Percentiles rank a stretch among this genome's conserved stretches.
phyloP scores from a whole-genome alignment of 345 rosid genomes.

The Bruguiera parviflora region DNA sequence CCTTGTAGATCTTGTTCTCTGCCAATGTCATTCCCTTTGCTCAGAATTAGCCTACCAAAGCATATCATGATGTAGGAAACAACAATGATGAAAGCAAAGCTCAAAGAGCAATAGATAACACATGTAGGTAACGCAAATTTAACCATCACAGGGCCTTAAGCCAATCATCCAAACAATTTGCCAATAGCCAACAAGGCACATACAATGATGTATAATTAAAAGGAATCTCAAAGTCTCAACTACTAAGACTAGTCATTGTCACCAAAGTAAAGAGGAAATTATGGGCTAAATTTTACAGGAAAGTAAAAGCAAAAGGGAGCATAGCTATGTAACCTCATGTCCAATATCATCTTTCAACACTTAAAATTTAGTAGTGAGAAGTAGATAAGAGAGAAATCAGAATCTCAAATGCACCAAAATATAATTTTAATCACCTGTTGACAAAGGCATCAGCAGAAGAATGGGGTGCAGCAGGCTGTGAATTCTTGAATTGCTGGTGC shows the following conservation, averaged over 20 bases:
- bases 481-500: slow-evolving; percentile 33
- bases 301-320: slow-evolving; percentile 17
- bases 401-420: not conserved
- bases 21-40: slow-evolving; percentile 18
- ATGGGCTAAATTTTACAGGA: slow-evolving; percentile 25
- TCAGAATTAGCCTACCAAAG: not conserved
- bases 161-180: not conserved
- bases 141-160: not conserved
- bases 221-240: slow-evolving; percentile 25
- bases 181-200: too few relatives aligned
- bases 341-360: not conserved
- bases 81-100: too few relatives aligned
- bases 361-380: too few relatives aligned
- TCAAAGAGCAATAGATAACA: too few relatives aligned
- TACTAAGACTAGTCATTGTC: not conserved
- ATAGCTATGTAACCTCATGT: not conserved
- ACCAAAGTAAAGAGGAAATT: slow-evolving; percentile 28
- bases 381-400: not conserved
- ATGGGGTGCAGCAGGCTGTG: slow-evolving; percentile 30
- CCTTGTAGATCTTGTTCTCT: slow-evolving; percentile 35
- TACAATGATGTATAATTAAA: not conserved
- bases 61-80: not conserved
- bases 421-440: slow-evolving; percentile 17
- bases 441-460: slow-evolving; percentile 29
- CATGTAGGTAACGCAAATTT: too few relatives aligned